phyloP scores from a whole-genome alignment of 441 rosid genomes.

The Breynia disticha region DNA sequence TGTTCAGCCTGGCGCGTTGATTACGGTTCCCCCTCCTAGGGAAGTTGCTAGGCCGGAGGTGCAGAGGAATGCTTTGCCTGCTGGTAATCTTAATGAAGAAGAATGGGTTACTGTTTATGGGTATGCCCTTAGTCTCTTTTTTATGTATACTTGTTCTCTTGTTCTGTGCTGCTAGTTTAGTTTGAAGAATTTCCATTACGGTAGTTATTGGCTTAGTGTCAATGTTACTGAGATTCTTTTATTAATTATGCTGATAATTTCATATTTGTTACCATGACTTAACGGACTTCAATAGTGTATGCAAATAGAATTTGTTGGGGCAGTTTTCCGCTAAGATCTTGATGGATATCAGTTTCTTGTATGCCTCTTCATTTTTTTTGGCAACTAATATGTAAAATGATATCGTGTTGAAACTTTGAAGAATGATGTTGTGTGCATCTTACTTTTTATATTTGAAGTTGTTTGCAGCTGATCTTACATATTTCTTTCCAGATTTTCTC shows the following conservation, averaged over 20 bases:
- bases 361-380: background rate
- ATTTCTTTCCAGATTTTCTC: slow-evolving; percentile 58
- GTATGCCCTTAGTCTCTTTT: slow-evolving; percentile 25
- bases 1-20: slow-evolving; percentile 67
- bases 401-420: no score
- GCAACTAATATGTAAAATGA: background rate
- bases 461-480: slow-evolving; percentile 1
- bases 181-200: background rate
- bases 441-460: background rate
- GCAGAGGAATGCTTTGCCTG: slow-evolving; percentile 54
- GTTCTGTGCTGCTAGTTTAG: background rate
- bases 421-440: no score
- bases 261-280: no score
- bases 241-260: no score
- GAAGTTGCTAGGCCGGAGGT: slow-evolving; percentile 94
- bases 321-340: no score
- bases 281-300: no score
- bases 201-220: no score
- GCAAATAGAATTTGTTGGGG: no score
- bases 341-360: no score
- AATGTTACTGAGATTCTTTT: no score
- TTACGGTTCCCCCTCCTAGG: slow-evolving; percentile 80
- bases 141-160: background rate
- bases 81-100: slow-evolving; percentile 75
- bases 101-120: slow-evolving; percentile 98